Evolutionary conservation across 2,329 filamentous ascomycete genomes (phyloP).

Genomic region (Penicillium brasilianum): DNA sequence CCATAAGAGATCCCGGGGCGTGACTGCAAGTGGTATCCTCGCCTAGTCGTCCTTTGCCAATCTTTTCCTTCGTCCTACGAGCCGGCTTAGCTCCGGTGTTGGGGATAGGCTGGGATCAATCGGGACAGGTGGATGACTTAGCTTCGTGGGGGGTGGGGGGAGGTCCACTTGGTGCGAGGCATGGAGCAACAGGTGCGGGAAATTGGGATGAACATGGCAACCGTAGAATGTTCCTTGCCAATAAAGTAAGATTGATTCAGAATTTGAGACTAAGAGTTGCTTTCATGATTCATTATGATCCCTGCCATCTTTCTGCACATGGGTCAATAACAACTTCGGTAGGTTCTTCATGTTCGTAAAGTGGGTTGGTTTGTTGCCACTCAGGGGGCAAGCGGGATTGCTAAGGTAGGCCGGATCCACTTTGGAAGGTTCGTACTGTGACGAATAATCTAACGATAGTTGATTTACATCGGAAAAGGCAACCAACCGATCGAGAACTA

Average conservation of each 20-base stretch:
- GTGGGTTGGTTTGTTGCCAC: neutral
- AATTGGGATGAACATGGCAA: conserved; percentile 12
- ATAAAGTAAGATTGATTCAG: neutral
- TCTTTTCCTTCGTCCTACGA: conserved; percentile 2
- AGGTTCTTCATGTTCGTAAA: neutral
- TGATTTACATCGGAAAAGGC: neutral
- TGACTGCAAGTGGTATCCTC: conserved; percentile 5
- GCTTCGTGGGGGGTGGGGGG: conserved; percentile 12
- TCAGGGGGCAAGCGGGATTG: neutral
- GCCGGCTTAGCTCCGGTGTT: conserved; percentile 9
- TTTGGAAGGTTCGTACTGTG: neutral
- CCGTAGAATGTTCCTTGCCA: neutral
- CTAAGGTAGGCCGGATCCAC: neutral
- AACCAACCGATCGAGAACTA: neutral
- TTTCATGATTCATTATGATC: neutral
- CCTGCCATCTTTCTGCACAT: neutral
- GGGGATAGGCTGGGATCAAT: conserved; percentile 3
- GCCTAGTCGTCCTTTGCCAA: neutral
- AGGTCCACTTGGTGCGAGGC: conserved; percentile 19
- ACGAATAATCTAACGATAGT: neutral
- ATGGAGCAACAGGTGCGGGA: conserved; percentile 6
- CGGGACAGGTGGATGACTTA: neutral
- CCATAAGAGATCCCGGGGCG: neutral
- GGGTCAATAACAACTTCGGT: neutral
- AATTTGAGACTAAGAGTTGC: neutral